phyloP scores from a whole-genome alignment of 169 alveolate genomes.

The Plasmodium vivax region DNA sequence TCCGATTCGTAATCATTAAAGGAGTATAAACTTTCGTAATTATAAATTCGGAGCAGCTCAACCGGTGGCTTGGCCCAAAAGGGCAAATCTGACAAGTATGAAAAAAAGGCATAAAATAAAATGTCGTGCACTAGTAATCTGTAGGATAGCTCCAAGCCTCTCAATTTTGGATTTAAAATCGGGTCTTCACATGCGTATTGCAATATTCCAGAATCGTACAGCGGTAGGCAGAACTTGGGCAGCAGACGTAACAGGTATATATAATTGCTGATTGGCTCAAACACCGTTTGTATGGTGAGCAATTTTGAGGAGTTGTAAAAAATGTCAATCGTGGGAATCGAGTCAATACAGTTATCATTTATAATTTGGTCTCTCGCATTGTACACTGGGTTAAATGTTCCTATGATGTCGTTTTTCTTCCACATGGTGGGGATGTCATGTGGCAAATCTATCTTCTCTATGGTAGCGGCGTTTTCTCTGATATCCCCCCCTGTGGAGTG shows the following conservation, averaged over 20 bases:
- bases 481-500: background rate
- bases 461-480: background rate
- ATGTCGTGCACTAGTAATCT: conserved; percentile 81
- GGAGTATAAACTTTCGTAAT: conserved; percentile 78
- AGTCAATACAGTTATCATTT: conserved; percentile 59
- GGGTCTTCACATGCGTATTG: conserved; percentile 83
- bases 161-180: conserved; percentile 74
- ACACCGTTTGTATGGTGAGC: conserved; percentile 64
- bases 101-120: conserved; percentile 77
- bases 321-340: conserved; percentile 79
- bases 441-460: background rate
- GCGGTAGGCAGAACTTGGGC: conserved; percentile 81
- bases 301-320: conserved; percentile 77
- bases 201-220: conserved; percentile 80
- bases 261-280: conserved; percentile 55
- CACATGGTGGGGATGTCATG: conserved; percentile 25
- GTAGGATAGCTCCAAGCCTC: conserved; percentile 81
- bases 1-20: conserved; percentile 79
- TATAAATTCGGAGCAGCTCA: conserved; percentile 74
- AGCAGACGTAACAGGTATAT: conserved; percentile 73
- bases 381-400: conserved; percentile 65
- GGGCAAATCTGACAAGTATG: conserved; percentile 82
- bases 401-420: conserved; percentile 23
- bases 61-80: conserved; percentile 83
- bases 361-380: conserved; percentile 56